phyloP scores from a whole-genome alignment of 2,329 filamentous ascomycete species.

The Phialophora expanda region DNA sequence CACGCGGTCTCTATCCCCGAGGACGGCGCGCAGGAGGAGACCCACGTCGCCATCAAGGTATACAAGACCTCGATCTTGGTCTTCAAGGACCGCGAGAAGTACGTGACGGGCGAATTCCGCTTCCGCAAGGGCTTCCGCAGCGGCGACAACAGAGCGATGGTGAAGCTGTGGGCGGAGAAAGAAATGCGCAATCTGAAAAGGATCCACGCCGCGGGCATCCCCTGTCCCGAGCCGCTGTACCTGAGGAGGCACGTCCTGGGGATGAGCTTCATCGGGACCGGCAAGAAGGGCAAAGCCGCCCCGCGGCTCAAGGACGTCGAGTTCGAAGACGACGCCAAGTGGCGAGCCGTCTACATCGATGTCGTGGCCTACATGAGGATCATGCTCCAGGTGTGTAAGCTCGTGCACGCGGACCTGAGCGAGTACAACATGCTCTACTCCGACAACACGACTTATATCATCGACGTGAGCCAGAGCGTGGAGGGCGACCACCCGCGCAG shows the following conservation, averaged over 20 bases:
- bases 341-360: conserved; percentile 79
- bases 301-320: conserved; percentile 87
- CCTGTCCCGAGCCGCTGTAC: conserved; percentile 85
- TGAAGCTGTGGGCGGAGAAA: conserved; percentile 98
- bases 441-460: conserved; percentile 81
- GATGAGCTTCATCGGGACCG: conserved; percentile 91
- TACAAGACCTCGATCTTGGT: conserved; percentile 98
- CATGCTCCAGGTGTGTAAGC: conserved; percentile 87
- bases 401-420: conserved; percentile 95
- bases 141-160: conserved; percentile 93
- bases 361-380: conserved; percentile 86
- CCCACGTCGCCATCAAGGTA: conserved; percentile 91
- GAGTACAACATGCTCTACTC: conserved; percentile 98
- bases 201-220: conserved; percentile 81
- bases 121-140: conserved; percentile 93
- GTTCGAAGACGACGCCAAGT: conserved; percentile 68
- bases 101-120: conserved; percentile 91
- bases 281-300: conserved; percentile 83
- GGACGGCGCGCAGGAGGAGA: conserved; percentile 56
- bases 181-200: conserved; percentile 92
- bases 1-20: conserved; percentile 73
- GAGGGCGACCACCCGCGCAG: conserved; percentile 94
- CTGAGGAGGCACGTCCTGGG: conserved; percentile 93
- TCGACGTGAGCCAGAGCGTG: conserved; percentile 96
- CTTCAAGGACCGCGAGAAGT: conserved; percentile 96